phyloP scores from a whole-genome alignment of 352 stramenopile species.

The Phytopythium boreale region DNA sequence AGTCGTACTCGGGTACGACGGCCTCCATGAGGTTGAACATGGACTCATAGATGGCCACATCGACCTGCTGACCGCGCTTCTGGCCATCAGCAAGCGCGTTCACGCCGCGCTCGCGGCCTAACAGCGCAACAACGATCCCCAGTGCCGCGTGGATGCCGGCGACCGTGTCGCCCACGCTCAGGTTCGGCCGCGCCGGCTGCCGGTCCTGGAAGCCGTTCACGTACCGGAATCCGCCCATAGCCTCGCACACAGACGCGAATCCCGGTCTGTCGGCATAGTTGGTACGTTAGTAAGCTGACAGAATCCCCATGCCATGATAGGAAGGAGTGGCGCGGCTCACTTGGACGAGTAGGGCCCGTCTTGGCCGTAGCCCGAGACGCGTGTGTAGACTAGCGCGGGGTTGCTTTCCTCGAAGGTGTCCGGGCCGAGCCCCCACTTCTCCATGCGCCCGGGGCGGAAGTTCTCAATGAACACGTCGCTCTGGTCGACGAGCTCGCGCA shows the following conservation, averaged over 20 bases:
- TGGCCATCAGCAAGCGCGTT: conserved; percentile 9
- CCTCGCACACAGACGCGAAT: conserved; percentile 86
- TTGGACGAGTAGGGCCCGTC: conserved; percentile 74
- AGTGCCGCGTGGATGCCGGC: conserved; percentile 80
- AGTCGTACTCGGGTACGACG: conserved; percentile 83
- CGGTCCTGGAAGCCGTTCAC: conserved; percentile 85
- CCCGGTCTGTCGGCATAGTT: conserved; percentile 33
- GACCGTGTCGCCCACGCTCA: conserved; percentile 83
- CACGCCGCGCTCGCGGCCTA: conserved; percentile 56
- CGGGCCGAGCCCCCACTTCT: conserved; percentile 80
- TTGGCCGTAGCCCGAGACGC: conserved; percentile 83
- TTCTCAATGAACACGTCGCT: conserved; percentile 90
- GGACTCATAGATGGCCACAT: conserved; percentile 86
- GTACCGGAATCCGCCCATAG: conserved; percentile 84
- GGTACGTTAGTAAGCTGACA: background rate
- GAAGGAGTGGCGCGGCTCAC: conserved; percentile 9
- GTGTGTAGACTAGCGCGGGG: conserved; percentile 79
- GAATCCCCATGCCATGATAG: background rate
- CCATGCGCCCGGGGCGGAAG: conserved; percentile 86
- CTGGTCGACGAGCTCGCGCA: conserved; percentile 66
- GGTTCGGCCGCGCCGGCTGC: conserved; percentile 72
- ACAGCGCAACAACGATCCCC: conserved; percentile 76
- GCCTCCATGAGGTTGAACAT: conserved; percentile 89
- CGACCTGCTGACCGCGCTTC: conserved; percentile 70
- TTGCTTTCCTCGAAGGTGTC: conserved; percentile 72